Conservation (phyloP, 371 early-diverging fungal species). For the Quaeritorhiza haematococci region DNA sequence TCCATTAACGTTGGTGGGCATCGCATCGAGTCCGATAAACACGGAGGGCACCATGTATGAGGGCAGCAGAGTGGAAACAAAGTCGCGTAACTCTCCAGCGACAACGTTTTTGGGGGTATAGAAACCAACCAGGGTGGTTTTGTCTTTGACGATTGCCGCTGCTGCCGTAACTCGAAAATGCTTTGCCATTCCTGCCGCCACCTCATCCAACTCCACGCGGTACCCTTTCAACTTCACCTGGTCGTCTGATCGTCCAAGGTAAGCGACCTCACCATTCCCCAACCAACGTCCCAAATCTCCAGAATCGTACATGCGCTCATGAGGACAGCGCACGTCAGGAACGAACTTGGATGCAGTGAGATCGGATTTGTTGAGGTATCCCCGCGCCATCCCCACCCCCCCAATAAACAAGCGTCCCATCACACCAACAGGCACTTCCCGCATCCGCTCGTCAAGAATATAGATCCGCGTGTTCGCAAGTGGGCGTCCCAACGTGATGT, state of each 20-base stretch:
- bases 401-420: conserved; percentile 8
- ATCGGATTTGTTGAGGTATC: conserved; percentile 15
- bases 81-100: too few relatives aligned
- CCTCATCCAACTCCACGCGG: conserved; percentile 38
- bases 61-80: not conserved
- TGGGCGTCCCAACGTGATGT: conserved; percentile 7
- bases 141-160: conserved; percentile 3
- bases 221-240: conserved; percentile 39
- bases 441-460: conserved; percentile 5
- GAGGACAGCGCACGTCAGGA: not conserved
- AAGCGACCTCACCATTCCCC: conserved; percentile 19
- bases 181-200: conserved; percentile 4
- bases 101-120: conserved; percentile 2
- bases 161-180: too few relatives aligned
- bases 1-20: not conserved
- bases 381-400: conserved; percentile 8
- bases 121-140: conserved; percentile 5
- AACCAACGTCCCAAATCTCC: conserved; percentile 27
- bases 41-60: not conserved
- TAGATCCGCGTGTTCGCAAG: conserved; percentile 8
- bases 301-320: conserved; percentile 30
- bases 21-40: too few relatives aligned
- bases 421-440: conserved; percentile 7
- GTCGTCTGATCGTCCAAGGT: conserved; percentile 25
- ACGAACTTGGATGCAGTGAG: conserved; percentile 8